Evolutionary conservation across 768 basidiomycete genomes (phyloP), one percentile per base, ranked within the genome.

Genomic region (Hysterangium stoloniferum): DNA sequence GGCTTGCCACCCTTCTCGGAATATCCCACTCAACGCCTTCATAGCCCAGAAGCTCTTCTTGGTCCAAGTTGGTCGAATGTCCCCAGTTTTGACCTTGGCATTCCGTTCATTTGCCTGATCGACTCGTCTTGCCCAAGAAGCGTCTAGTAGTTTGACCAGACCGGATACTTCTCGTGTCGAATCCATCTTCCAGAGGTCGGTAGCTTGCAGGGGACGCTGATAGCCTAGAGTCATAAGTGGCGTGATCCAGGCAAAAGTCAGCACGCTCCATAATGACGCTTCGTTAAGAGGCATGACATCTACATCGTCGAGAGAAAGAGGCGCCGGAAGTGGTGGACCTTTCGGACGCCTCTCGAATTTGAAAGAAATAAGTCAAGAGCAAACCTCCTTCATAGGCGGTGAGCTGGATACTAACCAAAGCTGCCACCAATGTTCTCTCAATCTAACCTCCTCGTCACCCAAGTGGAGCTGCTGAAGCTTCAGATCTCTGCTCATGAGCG

Each of bases 181-280:
- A 50, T 78, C 76, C 54, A 88, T 67, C 59, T 77, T 78, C 83
- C 84, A 86, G 11, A 88, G 64, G 64, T 90, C 87, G 1, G 82
- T 77, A 0, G 82, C 81, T 58, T 84, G 83, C 7, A 90, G 68
- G 1, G 84, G 81, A 25, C 86, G 71, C 59, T 84, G 80, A 59
- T 82, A 86, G 0, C 85, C 84, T 34, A 82, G 66, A 8, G 70
- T 66, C 77, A 79, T 55, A 5, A 41, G 27, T 6, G 28, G 45
- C n/a, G 73, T 75, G 29, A 87, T 77, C 80, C 84, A 87, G 33
- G 71, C 59, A 59, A 78, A 87, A 0, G 80, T 80, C 33, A 87
- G 64, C 27, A 76, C 64, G 13, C 79, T 78, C 40, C 86, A 59
- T 19, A 80, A 59, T 25, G 76, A 82, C 4, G 82, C 81, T 12